Evolutionary conservation across 192 early-diverging fungal genomes (phyloP), one percentile per base, ranked within the genome.

Genomic region (Backusella psychrophila): DNA sequence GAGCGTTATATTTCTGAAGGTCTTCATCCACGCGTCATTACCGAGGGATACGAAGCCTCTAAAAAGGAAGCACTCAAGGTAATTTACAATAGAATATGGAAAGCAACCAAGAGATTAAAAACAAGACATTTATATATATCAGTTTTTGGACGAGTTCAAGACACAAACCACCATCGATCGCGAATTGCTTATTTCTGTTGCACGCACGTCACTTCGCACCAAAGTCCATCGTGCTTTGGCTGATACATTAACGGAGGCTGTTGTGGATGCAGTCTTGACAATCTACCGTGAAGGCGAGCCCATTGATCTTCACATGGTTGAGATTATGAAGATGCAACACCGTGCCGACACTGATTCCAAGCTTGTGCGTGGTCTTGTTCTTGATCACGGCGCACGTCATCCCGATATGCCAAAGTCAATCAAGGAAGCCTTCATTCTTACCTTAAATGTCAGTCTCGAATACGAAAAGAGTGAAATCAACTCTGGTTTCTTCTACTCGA

Each of bases 321-420:
- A 99, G 87, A 95, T 98, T 76, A 99, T 99, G 97, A 97, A 97
- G 89, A 98, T 99, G 98, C 91, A 93, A 91, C 97, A 99, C 89
- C 95, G 95, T 85, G 95, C 91, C 42, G 96, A 96, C n/a, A 96
- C 94, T n/a, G 98, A 99, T 83, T 95, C 97, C 52, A 86, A 93
- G 35, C 87, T 99, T 31, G 90, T 99, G 66, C 92, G 93, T 73
- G 98, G 98, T 46, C 86, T 99, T 52, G 98, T 99, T 26, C 84
- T 99, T 85, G 98, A 99, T 88, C 98, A 99, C 81, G 98, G 98
- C 44, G 97, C 97, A 23, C 90, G 98, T 73, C 98, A 99, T 81
- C 98, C 98, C 26, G 98, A 99, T 79, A 99, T 99, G 98, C 96
- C 96, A 73, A 99, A 99, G 90, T 83, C 90, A 1, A 92, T 97